These are phyloP conservation scores for Castanopsis chinensis DNA, from an alignment of 306 rosid species.

Conservation along the genomic window DNA sequence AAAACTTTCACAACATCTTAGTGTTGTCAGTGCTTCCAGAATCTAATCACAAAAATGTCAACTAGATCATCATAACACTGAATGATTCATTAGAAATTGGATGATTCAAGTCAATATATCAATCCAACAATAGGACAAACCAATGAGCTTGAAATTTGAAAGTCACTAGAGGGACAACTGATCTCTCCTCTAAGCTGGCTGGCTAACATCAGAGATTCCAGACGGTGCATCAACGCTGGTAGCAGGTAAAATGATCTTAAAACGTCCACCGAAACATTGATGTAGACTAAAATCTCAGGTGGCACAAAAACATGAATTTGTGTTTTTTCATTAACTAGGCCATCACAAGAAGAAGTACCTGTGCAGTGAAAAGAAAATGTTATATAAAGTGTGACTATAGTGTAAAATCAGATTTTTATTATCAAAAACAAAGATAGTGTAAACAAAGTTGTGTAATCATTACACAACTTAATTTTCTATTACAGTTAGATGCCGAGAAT, in stretches of 20 bases:
- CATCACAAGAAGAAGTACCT: slow-evolving; percentile 29
- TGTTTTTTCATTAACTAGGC: slow-evolving; percentile 43
- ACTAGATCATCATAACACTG: slow-evolving; percentile 6
- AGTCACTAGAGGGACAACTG: slow-evolving; percentile 28
- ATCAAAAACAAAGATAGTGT: no score
- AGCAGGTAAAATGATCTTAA: slow-evolving; percentile 71
- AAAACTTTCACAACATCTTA: slow-evolving; percentile 69
- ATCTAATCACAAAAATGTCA: slow-evolving; percentile 41
- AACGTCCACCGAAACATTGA: slow-evolving; percentile 56
- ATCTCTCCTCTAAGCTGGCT: slow-evolving; percentile 87
- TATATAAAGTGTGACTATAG: slow-evolving; percentile 7
- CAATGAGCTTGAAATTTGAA: slow-evolving; percentile 63
- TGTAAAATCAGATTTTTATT: neutral
- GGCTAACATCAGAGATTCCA: slow-evolving; percentile 81
- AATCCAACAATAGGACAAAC: slow-evolving; percentile 38
- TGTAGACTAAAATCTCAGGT: slow-evolving; percentile 69
- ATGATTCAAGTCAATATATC: neutral
- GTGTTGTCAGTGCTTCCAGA: slow-evolving; percentile 86
- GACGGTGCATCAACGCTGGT: slow-evolving; percentile 83
- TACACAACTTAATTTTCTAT: neutral
- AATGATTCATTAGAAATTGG: slow-evolving; percentile 8
- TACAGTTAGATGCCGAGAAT: neutral
- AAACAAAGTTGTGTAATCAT: neutral
- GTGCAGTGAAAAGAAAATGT: slow-evolving; percentile 20
- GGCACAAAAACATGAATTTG: slow-evolving; percentile 75